Evolutionary conservation across 306 rosid species (phyloP).

Genomic region (Quillaja saponaria): DNA sequence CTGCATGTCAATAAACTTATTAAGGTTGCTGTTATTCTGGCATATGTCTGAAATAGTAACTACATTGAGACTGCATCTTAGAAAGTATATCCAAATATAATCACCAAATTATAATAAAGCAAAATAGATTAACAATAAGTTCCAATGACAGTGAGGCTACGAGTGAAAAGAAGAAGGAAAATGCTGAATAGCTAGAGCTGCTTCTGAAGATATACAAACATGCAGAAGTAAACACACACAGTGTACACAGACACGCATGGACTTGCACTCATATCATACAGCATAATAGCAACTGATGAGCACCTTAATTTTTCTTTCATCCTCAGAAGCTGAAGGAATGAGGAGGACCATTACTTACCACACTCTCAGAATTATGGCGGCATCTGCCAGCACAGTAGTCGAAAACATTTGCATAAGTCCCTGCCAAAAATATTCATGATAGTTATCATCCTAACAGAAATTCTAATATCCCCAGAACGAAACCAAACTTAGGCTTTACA

Average conservation of each 20-base stretch:
- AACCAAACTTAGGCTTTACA: background rate
- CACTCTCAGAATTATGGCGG: slow-evolving; percentile 97
- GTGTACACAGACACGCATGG: no score
- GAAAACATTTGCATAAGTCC: slow-evolving; percentile 70
- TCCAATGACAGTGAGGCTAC: slow-evolving; percentile 18
- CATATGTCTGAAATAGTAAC: slow-evolving; percentile 8
- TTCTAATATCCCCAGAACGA: no score
- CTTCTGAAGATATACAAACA: slow-evolving; percentile 7
- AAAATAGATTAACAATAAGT: slow-evolving; percentile 9
- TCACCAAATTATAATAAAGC: background rate
- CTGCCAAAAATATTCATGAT: slow-evolving; percentile 57
- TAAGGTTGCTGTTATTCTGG: slow-evolving; percentile 14
- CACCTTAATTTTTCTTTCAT: no score
- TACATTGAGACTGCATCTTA: slow-evolving; percentile 5
- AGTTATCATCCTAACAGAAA: no score
- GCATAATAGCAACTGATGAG: no score
- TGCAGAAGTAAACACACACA: no score
- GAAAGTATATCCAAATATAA: background rate
- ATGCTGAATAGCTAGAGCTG: slow-evolving; percentile 12
- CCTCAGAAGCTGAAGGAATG: no score
- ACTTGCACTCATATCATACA: no score
- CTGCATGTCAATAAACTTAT: no score
- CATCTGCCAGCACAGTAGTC: slow-evolving; percentile 91
- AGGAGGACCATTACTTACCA: slow-evolving; percentile 65
- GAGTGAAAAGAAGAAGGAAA: background rate